Percentiles rank a stretch among this genome's conserved stretches.
These are phyloP conservation scores for Basipetospora chlamydospora DNA, from an alignment of 2,329 filamentous ascomycete genomes.

Conservation along the genomic window DNA sequence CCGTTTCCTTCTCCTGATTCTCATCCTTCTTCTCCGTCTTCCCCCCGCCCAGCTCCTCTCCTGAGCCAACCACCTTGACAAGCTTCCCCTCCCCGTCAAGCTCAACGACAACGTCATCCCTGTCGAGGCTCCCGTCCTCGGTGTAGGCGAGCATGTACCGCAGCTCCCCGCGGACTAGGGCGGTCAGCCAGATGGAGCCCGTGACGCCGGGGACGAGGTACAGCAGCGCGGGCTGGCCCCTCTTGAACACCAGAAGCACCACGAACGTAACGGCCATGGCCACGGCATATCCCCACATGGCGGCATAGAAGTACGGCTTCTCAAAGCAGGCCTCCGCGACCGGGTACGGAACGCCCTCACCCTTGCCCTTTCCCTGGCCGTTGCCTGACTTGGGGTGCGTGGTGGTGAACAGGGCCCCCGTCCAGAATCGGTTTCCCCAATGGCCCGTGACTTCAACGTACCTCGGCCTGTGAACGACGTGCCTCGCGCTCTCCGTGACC, in stretches of 20 bases:
- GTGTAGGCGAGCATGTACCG: slow-evolving; percentile 68
- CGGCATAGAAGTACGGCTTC: slow-evolving; percentile 75
- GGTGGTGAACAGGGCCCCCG: too few relatives aligned
- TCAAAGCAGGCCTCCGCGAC: slow-evolving; percentile 37
- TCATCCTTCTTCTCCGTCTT: slow-evolving; percentile 14
- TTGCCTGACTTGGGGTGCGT: too few relatives aligned
- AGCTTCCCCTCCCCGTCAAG: slow-evolving; percentile 31
- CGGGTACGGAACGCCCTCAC: too few relatives aligned
- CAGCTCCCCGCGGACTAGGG: slow-evolving; percentile 54
- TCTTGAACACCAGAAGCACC: slow-evolving; percentile 63
- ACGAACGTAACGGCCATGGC: slow-evolving; percentile 66
- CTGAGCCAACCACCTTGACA: slow-evolving; percentile 19
- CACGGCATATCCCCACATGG: slow-evolving; percentile 58
- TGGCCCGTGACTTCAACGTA: slow-evolving; percentile 17
- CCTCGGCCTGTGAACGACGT: slow-evolving; percentile 14
- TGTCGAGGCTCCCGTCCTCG: slow-evolving; percentile 50
- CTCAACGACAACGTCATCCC: slow-evolving; percentile 38
- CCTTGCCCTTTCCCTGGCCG: too few relatives aligned
- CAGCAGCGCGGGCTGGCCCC: slow-evolving; percentile 78
- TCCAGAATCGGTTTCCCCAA: slow-evolving; percentile 82
- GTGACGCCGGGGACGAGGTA: slow-evolving; percentile 86
- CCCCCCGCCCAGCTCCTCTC: too few relatives aligned
- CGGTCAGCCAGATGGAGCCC: slow-evolving; percentile 60
- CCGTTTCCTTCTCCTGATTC: slow-evolving; percentile 9
- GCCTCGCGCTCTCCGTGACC: slow-evolving; percentile 15